Base-by-base conservation (phyloP, 2,329 filamentous ascomycete genomes). In the Ophiocordyceps robertsii region DNA sequence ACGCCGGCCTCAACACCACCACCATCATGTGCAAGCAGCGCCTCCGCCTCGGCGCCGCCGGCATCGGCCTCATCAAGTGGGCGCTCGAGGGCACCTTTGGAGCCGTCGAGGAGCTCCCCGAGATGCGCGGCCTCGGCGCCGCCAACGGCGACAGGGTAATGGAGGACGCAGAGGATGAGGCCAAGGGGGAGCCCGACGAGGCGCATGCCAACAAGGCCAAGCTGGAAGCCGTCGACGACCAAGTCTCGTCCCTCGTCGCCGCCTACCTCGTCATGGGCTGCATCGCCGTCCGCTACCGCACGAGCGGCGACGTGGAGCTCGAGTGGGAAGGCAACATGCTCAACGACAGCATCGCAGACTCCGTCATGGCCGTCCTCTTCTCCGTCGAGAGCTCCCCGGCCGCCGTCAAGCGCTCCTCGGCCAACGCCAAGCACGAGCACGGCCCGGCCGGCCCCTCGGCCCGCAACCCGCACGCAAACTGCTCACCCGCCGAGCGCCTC, bases 301-400 rank as follows among this genome's bases (percentile, higher is more conserved):
- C 70, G 47, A 81, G 78, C 50, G 84, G 89, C 43, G 82, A 92
- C 56, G 76, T 95, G 6, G 88, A 93, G 59, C 70, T 96, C 3
- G 88, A 95, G 63, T 98, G 92, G 92, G 90, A 96, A 60, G 92
- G 89, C 44, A 98, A 96, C 59, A 84, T 95, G 67, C 81, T 95
- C 56, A 98, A 96, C 60, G 92, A 98, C 56, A 86, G 88, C 46
- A 93, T 98, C 55, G 92, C 92, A n/a, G 92, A 98, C 62, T 88
- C 92, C 14, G 84, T 96, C 43, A 86, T 96, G 72, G 88, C 88
- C 1, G 87, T 95, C 3, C 72, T 98, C 11, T 79, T 95, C 52
- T 89, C 84, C 0, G 85, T 95, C 19, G 92, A 98, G 64, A 93
- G 83, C 61, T 94, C 85, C 42, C 92, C 90, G 6, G 92, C 92